Evolutionary conservation across 257 asterid species (phyloP).

Genomic region (Solanum clarkiae): DNA sequence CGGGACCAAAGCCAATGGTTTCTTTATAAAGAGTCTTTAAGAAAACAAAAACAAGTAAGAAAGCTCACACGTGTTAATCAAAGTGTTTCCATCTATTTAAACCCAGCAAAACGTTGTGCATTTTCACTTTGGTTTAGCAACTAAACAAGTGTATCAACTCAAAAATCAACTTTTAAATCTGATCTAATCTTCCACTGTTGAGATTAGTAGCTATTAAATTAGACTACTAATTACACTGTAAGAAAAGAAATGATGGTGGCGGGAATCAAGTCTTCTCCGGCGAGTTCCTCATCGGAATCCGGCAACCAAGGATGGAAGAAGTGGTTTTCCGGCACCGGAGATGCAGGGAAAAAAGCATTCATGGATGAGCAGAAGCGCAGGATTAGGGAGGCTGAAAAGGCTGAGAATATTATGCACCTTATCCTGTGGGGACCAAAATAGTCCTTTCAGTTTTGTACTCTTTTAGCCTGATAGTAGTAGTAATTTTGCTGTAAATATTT

Average conservation of each 20-base stretch:
- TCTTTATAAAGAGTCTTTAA: background rate
- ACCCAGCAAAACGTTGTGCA: background rate
- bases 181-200: background rate
- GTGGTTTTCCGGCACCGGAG: constrained; percentile 1
- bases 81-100: background rate
- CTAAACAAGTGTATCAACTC: background rate
- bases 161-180: background rate
- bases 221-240: background rate
- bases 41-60: background rate
- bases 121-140: background rate
- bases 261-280: background rate
- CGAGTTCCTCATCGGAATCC: background rate
- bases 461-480: background rate
- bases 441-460: background rate
- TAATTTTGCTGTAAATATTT: background rate
- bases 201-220: background rate
- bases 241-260: background rate
- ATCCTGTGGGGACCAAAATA: constrained; percentile 11
- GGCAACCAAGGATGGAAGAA: background rate
- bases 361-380: constrained; percentile 3
- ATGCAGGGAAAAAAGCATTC: background rate
- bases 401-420: constrained; percentile 3
- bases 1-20: background rate
- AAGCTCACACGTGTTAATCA: background rate
- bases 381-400: constrained; percentile 3